Evolutionary conservation across 2,329 filamentous ascomycete species (phyloP).

Genomic region (Botrytis cinerea): DNA sequence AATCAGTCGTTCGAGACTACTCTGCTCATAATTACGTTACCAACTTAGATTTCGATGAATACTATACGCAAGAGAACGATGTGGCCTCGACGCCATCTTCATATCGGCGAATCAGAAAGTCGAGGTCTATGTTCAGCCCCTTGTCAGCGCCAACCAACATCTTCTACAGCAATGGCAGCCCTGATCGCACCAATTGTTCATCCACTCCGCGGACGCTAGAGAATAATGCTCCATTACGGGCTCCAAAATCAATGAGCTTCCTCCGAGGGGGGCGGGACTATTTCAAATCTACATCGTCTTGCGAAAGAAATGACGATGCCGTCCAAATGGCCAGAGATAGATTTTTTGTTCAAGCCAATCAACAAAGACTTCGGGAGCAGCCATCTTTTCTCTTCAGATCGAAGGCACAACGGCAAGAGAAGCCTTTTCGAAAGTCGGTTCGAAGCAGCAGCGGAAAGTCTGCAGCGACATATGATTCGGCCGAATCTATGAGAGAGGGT

Average conservation of each 20-base stretch:
- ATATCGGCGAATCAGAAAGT: conserved; percentile 54
- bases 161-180: conserved; percentile 39
- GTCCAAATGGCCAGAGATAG: conserved; percentile 45
- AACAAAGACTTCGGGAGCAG: conserved; percentile 46
- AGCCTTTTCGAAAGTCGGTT: conserved; percentile 52
- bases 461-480: conserved; percentile 35
- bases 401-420: conserved; percentile 39
- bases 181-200: conserved; percentile 29
- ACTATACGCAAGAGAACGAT: conserved; percentile 52
- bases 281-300: conserved; percentile 28
- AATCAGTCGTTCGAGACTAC: conserved; percentile 35
- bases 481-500: conserved; percentile 38
- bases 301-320: conserved; percentile 42
- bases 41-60: conserved; percentile 46
- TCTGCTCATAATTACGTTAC: conserved; percentile 43
- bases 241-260: conserved; percentile 59
- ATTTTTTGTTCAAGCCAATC: conserved; percentile 43
- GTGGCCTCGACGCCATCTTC: conserved; percentile 51
- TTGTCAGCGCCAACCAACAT: conserved; percentile 33
- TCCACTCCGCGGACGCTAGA: conserved; percentile 35
- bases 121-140: conserved; percentile 55
- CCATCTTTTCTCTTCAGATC: conserved; percentile 50
- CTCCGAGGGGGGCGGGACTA: conserved; percentile 44
- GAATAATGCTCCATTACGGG: conserved; percentile 43
- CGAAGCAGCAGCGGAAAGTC: conserved; percentile 48